These are phyloP conservation scores for Arabidopsis suecica DNA, from an alignment of 345 rosid species.

Conservation along the genomic window DNA sequence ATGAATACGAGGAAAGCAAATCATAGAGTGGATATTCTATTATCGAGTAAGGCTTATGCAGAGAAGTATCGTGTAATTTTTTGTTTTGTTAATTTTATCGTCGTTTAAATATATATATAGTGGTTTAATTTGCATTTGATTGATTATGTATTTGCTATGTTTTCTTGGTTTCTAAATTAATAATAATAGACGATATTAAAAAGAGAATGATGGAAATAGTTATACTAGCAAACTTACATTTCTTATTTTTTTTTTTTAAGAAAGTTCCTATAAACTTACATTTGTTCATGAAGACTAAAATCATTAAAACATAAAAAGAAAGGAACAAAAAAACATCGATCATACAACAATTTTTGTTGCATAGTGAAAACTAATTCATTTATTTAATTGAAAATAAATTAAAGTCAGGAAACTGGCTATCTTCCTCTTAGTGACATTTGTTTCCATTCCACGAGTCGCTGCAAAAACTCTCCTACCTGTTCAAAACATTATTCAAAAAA, in stretches of 20 bases:
- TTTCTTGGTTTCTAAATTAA: neutral
- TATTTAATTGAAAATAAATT: conserved; percentile 8
- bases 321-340: neutral
- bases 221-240: conserved; percentile 2
- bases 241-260: neutral
- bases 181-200: neutral
- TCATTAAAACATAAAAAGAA: neutral
- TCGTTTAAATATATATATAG: too few species aligned
- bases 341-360: conserved; percentile 28
- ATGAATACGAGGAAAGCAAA: too few species aligned
- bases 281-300: conserved; percentile 4
- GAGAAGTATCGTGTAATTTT: neutral
- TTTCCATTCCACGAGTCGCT: conserved; percentile 76
- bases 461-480: conserved; percentile 75
- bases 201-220: neutral
- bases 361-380: neutral
- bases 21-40: neutral
- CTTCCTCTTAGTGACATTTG: conserved; percentile 33
- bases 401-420: neutral
- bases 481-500: conserved; percentile 11
- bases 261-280: conserved; percentile 26
- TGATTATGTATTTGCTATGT: too few species aligned
- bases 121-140: too few species aligned
- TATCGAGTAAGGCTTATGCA: neutral
- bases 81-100: too few species aligned